A percentile compares a stretch with the other conserved stretches of the same genome.
These are phyloP conservation scores for Apiospora marii DNA, from an alignment of 2,329 filamentous ascomycete genomes.

Conservation along the genomic window DNA sequence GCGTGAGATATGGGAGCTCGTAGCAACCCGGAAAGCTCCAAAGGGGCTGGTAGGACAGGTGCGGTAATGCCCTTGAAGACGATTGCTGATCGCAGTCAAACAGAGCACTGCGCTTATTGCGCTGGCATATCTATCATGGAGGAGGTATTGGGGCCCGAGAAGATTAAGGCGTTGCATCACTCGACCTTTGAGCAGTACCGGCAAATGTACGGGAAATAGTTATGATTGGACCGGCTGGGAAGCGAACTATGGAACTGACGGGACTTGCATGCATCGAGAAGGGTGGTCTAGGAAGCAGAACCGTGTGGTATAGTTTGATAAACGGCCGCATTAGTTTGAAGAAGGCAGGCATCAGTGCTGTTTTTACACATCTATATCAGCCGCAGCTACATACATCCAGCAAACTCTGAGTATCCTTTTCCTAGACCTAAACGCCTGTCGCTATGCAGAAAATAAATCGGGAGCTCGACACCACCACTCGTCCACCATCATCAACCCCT, in stretches of 20 bases:
- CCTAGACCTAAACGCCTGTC: constrained; percentile 25
- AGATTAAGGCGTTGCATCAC: background rate
- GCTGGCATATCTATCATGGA: background rate
- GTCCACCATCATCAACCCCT: constrained; percentile 40
- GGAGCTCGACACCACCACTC: background rate
- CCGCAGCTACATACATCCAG: constrained; percentile 9
- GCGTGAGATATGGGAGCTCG: background rate
- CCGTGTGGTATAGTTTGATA: constrained; percentile 3
- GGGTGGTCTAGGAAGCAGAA: background rate
- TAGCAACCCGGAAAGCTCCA: background rate
- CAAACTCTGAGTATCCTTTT: constrained; percentile 20
- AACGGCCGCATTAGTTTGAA: constrained; percentile 18
- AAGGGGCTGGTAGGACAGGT: background rate
- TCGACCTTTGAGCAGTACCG: background rate
- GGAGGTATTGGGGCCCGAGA: background rate
- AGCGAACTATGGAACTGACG: background rate
- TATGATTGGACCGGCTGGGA: background rate
- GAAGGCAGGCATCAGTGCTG: constrained; percentile 16
- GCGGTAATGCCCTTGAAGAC: background rate
- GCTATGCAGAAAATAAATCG: constrained; percentile 24
- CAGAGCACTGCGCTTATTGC: background rate
- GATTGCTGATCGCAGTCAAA: background rate
- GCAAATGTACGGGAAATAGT: background rate
- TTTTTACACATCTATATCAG: constrained; percentile 7
- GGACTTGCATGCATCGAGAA: background rate